phyloP scores from a whole-genome alignment of 2,329 filamentous ascomycete genomes.

The Arachnopeziza araneosa region DNA sequence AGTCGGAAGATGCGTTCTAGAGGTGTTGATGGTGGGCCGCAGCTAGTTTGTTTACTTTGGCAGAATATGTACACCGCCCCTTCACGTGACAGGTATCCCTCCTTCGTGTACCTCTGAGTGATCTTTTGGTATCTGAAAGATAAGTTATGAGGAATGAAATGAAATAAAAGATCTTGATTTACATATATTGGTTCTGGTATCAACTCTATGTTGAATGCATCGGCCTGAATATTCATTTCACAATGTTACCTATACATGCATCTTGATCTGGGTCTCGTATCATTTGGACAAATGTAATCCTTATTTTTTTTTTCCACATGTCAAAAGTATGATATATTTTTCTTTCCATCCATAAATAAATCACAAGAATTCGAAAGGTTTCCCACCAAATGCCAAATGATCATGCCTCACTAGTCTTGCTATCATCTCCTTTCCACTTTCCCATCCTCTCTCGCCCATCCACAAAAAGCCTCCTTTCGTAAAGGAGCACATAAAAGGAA shows the following conservation, averaged over 20 bases:
- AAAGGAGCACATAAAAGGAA: background rate
- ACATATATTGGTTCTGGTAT: too few species aligned
- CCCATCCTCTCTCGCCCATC: background rate
- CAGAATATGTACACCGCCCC: background rate
- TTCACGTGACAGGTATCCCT: background rate
- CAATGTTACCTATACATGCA: too few species aligned
- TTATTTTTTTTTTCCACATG: slow-evolving; percentile 1
- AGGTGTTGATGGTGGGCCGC: background rate
- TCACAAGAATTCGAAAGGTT: background rate
- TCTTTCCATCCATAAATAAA: background rate
- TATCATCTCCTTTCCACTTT: background rate
- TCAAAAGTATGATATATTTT: slow-evolving; percentile 18
- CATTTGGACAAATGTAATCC: background rate
- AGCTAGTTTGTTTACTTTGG: background rate
- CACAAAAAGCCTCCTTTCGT: background rate
- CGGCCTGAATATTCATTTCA: too few species aligned
- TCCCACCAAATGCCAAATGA: background rate
- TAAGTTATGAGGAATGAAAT: too few species aligned
- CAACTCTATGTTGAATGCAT: too few species aligned
- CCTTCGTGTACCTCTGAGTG: too few species aligned
- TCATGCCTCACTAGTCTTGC: background rate
- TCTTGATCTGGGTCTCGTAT: background rate
- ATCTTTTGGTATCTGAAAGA: too few species aligned
- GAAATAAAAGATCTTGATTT: too few species aligned
- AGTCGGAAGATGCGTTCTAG: background rate